phyloP scores from a whole-genome alignment of 164 flowering plant species.

The Dillenia turbinata region DNA sequence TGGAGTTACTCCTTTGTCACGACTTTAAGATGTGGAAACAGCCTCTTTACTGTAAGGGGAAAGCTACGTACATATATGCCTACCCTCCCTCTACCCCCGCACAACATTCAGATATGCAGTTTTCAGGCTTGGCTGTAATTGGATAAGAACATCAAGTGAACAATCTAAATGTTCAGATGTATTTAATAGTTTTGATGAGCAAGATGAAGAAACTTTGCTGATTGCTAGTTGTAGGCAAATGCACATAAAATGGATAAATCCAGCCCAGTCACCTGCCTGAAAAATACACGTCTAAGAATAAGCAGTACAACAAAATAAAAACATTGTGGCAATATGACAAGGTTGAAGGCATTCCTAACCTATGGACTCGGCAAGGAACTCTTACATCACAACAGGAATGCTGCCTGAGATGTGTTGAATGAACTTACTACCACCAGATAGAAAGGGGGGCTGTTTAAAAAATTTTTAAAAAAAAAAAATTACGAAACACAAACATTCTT shows the following conservation, averaged over 20 bases:
- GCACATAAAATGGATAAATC: constrained; percentile 38
- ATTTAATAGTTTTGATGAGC: constrained; percentile 2
- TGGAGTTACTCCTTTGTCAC: too few relatives aligned
- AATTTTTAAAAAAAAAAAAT: not conserved
- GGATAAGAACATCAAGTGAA: constrained; percentile 8
- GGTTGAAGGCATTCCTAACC: constrained; percentile 12
- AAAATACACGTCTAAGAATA: constrained; percentile 13
- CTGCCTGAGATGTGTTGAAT: constrained; percentile 55
- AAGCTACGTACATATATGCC: too few relatives aligned
- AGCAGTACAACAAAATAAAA: not conserved
- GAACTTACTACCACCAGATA: constrained; percentile 36
- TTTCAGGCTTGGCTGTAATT: constrained; percentile 23
- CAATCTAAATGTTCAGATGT: constrained; percentile 12
- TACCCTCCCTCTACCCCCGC: too few relatives aligned
- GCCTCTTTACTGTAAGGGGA: too few relatives aligned
- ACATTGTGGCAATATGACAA: not conserved
- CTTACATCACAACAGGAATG: constrained; percentile 41
- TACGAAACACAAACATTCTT: not conserved
- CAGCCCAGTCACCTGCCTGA: constrained; percentile 53
- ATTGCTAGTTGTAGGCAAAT: constrained; percentile 37
- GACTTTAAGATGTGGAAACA: too few relatives aligned
- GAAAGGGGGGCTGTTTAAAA: constrained; percentile 40
- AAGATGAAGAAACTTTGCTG: constrained; percentile 18
- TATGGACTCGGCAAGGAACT: constrained; percentile 46
- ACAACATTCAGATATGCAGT: constrained; percentile 39